Evolutionary conservation across 805 yeast genomes (phyloP).

Genomic region (Schizosaccharomyces osmophilus): DNA sequence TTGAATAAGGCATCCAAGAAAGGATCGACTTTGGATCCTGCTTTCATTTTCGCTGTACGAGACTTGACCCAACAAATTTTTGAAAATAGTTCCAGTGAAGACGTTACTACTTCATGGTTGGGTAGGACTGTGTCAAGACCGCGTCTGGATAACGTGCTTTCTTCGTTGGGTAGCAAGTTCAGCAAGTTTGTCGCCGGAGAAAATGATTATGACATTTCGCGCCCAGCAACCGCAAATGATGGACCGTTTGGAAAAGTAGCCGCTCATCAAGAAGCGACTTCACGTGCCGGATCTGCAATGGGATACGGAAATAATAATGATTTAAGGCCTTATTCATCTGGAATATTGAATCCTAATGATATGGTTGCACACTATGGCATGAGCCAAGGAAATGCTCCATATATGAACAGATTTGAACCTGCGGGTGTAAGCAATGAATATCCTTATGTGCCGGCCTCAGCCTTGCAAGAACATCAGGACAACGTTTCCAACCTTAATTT

Average conservation of each 20-base stretch:
- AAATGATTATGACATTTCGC: background rate
- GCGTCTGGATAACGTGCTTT: background rate
- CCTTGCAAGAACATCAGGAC: too few relatives aligned
- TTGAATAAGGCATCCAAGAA: background rate
- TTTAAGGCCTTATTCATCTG: background rate
- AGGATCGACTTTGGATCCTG: background rate
- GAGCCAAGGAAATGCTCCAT: too few relatives aligned
- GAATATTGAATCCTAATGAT: background rate
- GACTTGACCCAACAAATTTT: background rate
- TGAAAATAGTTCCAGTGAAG: background rate
- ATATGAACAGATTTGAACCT: too few relatives aligned
- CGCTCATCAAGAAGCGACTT: background rate
- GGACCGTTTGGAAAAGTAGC: slow-evolving; percentile 1
- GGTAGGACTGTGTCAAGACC: background rate
- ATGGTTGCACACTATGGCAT: too few relatives aligned
- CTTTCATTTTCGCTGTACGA: background rate
- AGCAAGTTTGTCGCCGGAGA: background rate
- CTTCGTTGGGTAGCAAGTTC: background rate
- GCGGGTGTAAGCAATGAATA: too few relatives aligned
- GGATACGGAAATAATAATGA: background rate
- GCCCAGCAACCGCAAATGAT: background rate
- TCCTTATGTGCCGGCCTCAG: too few relatives aligned
- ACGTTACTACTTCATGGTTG: background rate
- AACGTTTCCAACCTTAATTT: too few relatives aligned
- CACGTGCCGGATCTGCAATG: background rate